Evolutionary conservation across 768 basidiomycete genomes (phyloP), one percentile per base, ranked within the genome.

Genomic region (Rhizopogon vesiculosus): DNA sequence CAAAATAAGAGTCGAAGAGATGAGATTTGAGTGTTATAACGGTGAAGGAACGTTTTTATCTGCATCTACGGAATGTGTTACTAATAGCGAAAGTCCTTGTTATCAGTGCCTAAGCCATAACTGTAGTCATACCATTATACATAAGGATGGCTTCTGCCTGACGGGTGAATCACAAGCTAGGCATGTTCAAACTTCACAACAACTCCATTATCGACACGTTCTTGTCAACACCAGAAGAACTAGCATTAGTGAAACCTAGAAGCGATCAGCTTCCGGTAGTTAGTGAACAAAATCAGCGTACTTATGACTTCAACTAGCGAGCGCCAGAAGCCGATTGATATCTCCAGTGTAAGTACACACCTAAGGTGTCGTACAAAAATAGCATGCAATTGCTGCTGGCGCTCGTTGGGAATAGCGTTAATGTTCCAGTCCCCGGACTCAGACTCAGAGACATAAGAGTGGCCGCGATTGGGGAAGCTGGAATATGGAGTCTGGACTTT

Each of bases 401-500:
- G 16, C 8, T 16, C 9, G 16, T 7, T n/a, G 16, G 5, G 16
- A 12, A 45, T 45, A 12, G 15, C 8, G 16, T 28, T 7, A 5
- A 29, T 29, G 5, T n/a, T 31, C 28, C 16, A 6, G 8, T 29
- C 28, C 16, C n/a, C n/a, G 25, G 16, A 38, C 6, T 9, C 31
- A 8, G 9, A 31, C 31, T 55, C 55, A 0, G 62, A 56, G 13
- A 9, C 16, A 31, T 18, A 16, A 16, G 9, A n/a, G 16, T n/a
- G 44, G 15, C 28, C 28, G 9, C 7, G 16, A n/a, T 45, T 10
- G 15, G n/a, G 28, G 16, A 45, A 6, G 7, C 9, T 45, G 25
- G 62, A 58, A 41, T 62, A 64, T 12, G 33, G 33, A 10, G 33
- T 35, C 5, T 8, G 49, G 55, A 15, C 61, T 65, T 12, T 64